Conservation (phyloP, 208 protist species). For the Lotmaria passim region DNA sequence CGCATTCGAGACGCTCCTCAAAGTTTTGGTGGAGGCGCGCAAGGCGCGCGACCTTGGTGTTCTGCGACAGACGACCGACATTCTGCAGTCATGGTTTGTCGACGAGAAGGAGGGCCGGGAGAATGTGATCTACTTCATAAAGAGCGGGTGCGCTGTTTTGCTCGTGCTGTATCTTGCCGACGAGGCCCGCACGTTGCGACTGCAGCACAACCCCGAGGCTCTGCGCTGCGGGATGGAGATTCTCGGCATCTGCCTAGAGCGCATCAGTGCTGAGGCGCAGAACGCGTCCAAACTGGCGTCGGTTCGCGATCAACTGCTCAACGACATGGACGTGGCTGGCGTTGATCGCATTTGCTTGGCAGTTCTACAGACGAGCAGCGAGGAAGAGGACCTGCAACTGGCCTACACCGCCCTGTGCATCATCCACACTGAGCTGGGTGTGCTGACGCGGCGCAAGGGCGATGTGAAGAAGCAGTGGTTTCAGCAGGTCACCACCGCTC, state of each 20-base stretch:
- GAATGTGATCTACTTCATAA: slow-evolving; percentile 71
- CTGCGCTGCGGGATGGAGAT: slow-evolving; percentile 52
- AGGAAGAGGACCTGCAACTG: slow-evolving; percentile 61
- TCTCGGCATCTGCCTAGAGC: slow-evolving; percentile 63
- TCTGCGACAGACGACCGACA: slow-evolving; percentile 44
- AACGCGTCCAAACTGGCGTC: slow-evolving; percentile 39
- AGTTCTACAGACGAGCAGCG: slow-evolving; percentile 48
- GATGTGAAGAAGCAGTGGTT: slow-evolving; percentile 60
- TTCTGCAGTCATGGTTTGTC: slow-evolving; percentile 52
- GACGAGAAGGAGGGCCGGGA: slow-evolving; percentile 57
- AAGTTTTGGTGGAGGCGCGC: slow-evolving; percentile 63
- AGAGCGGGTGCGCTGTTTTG: slow-evolving; percentile 51
- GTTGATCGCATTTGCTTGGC: slow-evolving; percentile 73
- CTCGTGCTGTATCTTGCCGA: slow-evolving; percentile 64
- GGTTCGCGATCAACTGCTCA: slow-evolving; percentile 68
- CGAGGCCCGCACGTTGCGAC: slow-evolving; percentile 53
- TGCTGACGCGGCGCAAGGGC: slow-evolving; percentile 55
- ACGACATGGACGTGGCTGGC: slow-evolving; percentile 59
- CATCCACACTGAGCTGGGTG: slow-evolving; percentile 47
- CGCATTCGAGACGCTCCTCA: slow-evolving; percentile 56
- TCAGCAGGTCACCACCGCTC: slow-evolving; percentile 46
- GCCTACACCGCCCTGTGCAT: slow-evolving; percentile 67
- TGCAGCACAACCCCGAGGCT: slow-evolving; percentile 41
- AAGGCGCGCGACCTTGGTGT: slow-evolving; percentile 54
- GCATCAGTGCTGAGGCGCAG: slow-evolving; percentile 43